Evolutionary conservation across 768 basidiomycete species (phyloP).

Genomic region (Suillus sp.): DNA sequence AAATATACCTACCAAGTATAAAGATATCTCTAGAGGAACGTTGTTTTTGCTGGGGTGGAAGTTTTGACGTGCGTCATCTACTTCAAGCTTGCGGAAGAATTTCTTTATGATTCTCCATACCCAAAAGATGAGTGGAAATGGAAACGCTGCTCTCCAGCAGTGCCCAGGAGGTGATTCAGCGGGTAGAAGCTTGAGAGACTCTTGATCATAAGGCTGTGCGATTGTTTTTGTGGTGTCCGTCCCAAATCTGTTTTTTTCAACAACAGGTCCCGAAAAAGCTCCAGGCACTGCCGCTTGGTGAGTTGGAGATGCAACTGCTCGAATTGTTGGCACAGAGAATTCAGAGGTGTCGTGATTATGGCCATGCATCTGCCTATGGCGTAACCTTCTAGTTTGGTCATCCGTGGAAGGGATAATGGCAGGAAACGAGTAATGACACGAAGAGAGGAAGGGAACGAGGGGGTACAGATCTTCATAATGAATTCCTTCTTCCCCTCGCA

Average conservation of each 20-base stretch:
- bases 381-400: background rate
- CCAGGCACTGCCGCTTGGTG: background rate
- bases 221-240: background rate
- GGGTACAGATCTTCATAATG: conserved; percentile 55
- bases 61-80: background rate
- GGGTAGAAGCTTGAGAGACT: conserved; percentile 5
- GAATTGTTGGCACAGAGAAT: too few species aligned
- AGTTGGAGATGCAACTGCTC: too few species aligned
- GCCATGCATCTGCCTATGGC: too few species aligned
- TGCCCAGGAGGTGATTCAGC: background rate
- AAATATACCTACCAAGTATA: conserved; percentile 56
- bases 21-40: conserved; percentile 66
- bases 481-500: conserved; percentile 52
- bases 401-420: conserved; percentile 43
- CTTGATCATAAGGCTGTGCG: background rate
- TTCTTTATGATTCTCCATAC: background rate
- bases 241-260: too few species aligned
- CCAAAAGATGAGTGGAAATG: background rate
- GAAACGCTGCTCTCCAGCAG: background rate
- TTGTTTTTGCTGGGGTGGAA: conserved; percentile 43
- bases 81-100: background rate
- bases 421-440: conserved; percentile 52
- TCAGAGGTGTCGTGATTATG: too few species aligned
- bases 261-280: background rate
- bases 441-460: conserved; percentile 71